Evolutionary conservation across 352 stramenopile genomes (phyloP).

Genomic region (Phytophthora melonis): DNA sequence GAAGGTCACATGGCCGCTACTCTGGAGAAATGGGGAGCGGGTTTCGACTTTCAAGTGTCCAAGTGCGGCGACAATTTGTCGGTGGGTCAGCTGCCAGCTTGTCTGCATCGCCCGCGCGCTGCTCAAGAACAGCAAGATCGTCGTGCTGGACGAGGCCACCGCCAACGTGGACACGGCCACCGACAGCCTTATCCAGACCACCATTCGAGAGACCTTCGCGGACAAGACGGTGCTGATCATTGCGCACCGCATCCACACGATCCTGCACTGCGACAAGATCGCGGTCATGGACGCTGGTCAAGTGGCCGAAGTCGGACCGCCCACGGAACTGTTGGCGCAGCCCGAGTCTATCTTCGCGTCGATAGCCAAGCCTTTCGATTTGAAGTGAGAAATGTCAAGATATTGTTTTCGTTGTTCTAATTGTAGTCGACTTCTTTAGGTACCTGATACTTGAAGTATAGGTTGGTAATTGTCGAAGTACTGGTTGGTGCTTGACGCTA

Average conservation of each 20-base stretch:
- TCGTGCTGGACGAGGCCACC: slow-evolving; percentile 33
- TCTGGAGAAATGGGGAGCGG: slow-evolving; percentile 57
- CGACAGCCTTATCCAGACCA: slow-evolving; percentile 52
- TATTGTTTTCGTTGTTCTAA: too few species aligned
- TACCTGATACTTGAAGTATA: too few species aligned
- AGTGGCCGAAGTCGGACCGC: slow-evolving; percentile 93
- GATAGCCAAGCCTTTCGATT: not conserved
- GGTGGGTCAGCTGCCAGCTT: slow-evolving; percentile 88
- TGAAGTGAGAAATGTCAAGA: too few species aligned
- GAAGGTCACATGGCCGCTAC: slow-evolving; percentile 66
- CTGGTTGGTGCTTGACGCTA: too few species aligned
- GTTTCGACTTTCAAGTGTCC: slow-evolving; percentile 54
- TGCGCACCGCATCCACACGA: slow-evolving; percentile 36
- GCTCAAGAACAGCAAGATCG: slow-evolving; percentile 86
- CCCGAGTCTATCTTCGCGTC: not conserved
- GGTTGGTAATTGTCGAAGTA: too few species aligned
- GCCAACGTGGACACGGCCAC: slow-evolving; percentile 58
- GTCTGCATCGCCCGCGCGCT: slow-evolving; percentile 95
- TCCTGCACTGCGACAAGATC: slow-evolving; percentile 34
- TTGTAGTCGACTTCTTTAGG: too few species aligned
- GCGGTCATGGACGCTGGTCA: slow-evolving; percentile 39
- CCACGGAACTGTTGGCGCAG: slow-evolving; percentile 66
- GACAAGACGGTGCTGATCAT: slow-evolving; percentile 81
- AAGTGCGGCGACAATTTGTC: slow-evolving; percentile 78
- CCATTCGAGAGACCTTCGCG: slow-evolving; percentile 91